These are phyloP conservation scores for Domatiomyces globalis DNA, from an alignment of 2,329 filamentous ascomycete genomes.

Conservation along the genomic window DNA sequence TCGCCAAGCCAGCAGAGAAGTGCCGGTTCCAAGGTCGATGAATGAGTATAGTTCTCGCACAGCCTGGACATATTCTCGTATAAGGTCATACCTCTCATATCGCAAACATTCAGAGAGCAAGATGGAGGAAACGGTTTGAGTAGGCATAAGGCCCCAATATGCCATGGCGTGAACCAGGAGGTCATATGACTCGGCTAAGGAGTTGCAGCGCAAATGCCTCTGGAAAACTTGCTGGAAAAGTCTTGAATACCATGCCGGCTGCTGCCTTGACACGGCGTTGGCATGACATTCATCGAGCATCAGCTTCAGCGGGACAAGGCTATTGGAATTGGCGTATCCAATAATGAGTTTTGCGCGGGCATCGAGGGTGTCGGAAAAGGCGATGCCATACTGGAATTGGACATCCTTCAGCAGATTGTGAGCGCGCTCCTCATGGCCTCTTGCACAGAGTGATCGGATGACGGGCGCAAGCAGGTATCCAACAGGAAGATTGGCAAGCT, in stretches of 20 bases:
- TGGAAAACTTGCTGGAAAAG: slow-evolving; percentile 9
- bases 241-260: slow-evolving; percentile 5
- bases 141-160: slow-evolving; percentile 10
- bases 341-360: not conserved
- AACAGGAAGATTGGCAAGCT: not conserved
- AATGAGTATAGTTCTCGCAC: slow-evolving; percentile 8
- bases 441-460: not conserved
- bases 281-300: slow-evolving; percentile 27
- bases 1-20: slow-evolving; percentile 2
- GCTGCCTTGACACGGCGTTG: slow-evolving; percentile 20
- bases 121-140: slow-evolving; percentile 6
- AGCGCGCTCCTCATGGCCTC: not conserved
- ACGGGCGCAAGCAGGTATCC: not conserved
- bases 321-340: not conserved
- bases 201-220: slow-evolving; percentile 3
- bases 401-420: not conserved
- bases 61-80: slow-evolving; percentile 8
- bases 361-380: not conserved
- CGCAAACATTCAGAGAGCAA: slow-evolving; percentile 9
- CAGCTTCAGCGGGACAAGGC: slow-evolving; percentile 7
- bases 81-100: slow-evolving; percentile 9
- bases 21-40: slow-evolving; percentile 3
- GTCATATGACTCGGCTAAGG: slow-evolving; percentile 4
- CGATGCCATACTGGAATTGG: not conserved
- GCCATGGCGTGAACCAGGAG: slow-evolving; percentile 10